These are phyloP conservation scores for Alopecurus myosuroides DNA, from an alignment of 176 grass and related monocot species.

Conservation along the genomic window DNA sequence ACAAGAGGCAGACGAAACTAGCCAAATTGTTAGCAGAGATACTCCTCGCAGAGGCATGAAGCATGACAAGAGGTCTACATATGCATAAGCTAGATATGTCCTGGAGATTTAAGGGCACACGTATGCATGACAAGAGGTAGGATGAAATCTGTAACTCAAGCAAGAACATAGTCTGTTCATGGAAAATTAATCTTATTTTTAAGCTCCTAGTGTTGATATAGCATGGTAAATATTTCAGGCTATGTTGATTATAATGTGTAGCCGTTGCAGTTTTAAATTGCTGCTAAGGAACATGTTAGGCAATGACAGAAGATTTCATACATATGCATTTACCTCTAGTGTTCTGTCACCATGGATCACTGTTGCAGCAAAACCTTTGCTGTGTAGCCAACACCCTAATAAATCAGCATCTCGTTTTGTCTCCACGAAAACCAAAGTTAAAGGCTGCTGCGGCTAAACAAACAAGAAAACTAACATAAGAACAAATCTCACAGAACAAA, in stretches of 20 bases:
- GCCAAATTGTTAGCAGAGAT: too few species aligned
- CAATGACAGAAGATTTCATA: neutral
- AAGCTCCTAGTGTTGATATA: neutral
- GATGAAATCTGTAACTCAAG: neutral
- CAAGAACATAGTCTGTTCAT: neutral
- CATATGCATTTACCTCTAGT: neutral
- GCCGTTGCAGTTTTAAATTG: neutral
- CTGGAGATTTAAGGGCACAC: neutral
- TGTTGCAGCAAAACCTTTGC: slow-evolving; percentile 64
- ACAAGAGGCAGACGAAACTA: too few species aligned
- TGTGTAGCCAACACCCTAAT: slow-evolving; percentile 47
- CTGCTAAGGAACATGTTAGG: neutral
- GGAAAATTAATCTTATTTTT: neutral
- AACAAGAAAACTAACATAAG: slow-evolving; percentile 5
- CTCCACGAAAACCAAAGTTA: slow-evolving; percentile 93
- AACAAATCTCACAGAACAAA: neutral
- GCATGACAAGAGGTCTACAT: too few species aligned
- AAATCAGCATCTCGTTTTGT: slow-evolving; percentile 80
- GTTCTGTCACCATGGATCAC: slow-evolving; percentile 78
- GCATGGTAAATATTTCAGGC: neutral
- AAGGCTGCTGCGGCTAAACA: slow-evolving; percentile 39
- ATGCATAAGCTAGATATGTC: neutral
- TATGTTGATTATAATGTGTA: neutral
- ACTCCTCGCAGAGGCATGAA: too few species aligned
- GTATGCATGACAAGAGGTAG: neutral